Percentiles rank a stretch among this genome's conserved stretches.
Conservation (phyloP, 768 basidiomycete genomes). For the Termitomyces sp. region DNA sequence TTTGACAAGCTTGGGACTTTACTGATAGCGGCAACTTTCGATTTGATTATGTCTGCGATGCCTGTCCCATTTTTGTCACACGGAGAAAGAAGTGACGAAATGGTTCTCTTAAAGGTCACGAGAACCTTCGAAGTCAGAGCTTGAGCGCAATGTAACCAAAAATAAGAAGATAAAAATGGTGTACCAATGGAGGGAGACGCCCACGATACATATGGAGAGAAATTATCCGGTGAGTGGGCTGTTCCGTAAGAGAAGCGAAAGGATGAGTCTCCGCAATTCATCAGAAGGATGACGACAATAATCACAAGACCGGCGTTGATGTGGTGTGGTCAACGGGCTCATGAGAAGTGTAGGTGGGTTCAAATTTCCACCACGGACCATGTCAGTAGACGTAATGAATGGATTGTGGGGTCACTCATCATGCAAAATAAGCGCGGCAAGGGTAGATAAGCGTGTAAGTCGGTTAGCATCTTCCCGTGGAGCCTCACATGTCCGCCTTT, state of each 20-base stretch:
- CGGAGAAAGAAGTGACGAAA: background rate
- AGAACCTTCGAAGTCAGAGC: background rate
- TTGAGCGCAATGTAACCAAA: background rate
- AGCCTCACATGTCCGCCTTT: background rate
- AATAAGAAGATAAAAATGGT: background rate
- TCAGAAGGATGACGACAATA: background rate
- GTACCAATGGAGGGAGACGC: background rate
- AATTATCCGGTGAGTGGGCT: background rate
- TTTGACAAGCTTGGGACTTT: background rate
- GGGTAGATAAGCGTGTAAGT: background rate
- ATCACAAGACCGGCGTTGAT: background rate
- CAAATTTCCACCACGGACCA: too few species aligned
- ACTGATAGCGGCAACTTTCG: background rate
- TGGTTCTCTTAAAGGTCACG: background rate
- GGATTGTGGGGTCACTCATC: background rate
- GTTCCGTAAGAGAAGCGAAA: background rate
- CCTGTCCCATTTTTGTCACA: background rate
- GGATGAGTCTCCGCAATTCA: background rate
- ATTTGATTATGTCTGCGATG: background rate
- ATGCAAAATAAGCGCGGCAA: background rate
- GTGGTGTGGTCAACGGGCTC: background rate
- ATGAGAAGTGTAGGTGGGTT: background rate
- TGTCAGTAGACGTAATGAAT: too few species aligned
- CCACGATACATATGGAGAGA: background rate
- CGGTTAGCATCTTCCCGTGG: background rate